These are phyloP conservation scores for Knufia fluminis DNA, from an alignment of 2,329 filamentous ascomycete genomes.

Conservation along the genomic window DNA sequence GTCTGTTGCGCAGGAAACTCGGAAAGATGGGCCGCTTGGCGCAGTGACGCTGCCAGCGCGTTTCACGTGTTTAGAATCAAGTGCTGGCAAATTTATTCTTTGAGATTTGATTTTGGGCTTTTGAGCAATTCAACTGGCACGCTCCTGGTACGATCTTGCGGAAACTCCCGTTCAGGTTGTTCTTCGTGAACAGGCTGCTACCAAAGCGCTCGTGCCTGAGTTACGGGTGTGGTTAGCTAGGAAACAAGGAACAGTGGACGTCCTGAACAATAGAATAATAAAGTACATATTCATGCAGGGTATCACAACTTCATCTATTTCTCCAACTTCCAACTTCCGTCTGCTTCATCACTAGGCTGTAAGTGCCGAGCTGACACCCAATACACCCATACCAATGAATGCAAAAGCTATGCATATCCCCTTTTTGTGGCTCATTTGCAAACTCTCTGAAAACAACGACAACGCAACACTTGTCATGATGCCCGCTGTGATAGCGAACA, in stretches of 20 bases:
- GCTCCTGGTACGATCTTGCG: no score
- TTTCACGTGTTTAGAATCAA: no score
- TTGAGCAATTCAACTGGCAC: no score
- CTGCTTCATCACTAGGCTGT: conserved; percentile 44
- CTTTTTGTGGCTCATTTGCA: conserved; percentile 71
- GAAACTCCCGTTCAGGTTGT: not conserved
- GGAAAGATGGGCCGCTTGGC: no score
- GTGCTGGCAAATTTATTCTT: no score
- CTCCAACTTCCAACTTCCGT: not conserved
- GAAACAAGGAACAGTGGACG: not conserved
- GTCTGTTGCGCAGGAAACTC: no score
- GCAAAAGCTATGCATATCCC: conserved; percentile 70
- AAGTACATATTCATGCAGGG: not conserved
- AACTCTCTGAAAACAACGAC: conserved; percentile 76
- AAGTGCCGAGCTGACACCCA: conserved; percentile 77
- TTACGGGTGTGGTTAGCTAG: not conserved
- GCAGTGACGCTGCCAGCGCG: no score
- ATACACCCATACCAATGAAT: conserved; percentile 73
- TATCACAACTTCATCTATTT: not conserved
- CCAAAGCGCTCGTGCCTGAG: no score
- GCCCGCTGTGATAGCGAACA: conserved; percentile 83
- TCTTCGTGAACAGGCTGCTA: no score
- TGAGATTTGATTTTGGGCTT: no score
- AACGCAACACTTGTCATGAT: conserved; percentile 93
- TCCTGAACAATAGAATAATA: not conserved